phyloP scores from a whole-genome alignment of 805 yeast genomes.

The Pichia rugopelliculosa region DNA sequence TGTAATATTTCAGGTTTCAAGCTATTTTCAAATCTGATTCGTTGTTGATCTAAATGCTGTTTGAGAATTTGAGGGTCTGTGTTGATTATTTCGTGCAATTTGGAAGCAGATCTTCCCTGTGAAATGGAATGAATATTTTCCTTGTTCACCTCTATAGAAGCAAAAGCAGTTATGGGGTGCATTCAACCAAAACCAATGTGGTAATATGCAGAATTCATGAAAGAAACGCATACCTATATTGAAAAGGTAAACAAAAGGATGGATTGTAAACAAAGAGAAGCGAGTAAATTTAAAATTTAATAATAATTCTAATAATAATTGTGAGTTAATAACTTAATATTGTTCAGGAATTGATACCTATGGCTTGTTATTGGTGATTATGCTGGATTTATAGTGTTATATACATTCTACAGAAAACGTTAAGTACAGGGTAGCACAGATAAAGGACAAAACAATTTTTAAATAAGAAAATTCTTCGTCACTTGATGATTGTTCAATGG shows the following conservation, averaged over 20 bases:
- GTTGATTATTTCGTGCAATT: slow-evolving; percentile 40
- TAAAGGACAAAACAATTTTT: too few species aligned
- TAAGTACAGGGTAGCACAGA: too few species aligned
- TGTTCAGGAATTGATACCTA: too few species aligned
- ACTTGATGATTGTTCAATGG: too few species aligned
- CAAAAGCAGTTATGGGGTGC: slow-evolving; percentile 19
- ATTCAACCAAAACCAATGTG: background rate
- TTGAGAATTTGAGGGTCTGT: slow-evolving; percentile 16
- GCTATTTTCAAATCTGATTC: slow-evolving; percentile 42
- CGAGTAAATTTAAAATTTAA: background rate
- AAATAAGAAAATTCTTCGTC: too few species aligned
- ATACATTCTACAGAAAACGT: too few species aligned
- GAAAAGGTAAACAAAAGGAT: background rate
- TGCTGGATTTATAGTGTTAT: too few species aligned
- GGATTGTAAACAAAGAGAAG: background rate
- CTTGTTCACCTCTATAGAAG: slow-evolving; percentile 51
- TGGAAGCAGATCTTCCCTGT: slow-evolving; percentile 62
- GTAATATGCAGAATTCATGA: background rate
- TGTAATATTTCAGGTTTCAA: slow-evolving; percentile 37
- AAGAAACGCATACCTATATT: background rate
- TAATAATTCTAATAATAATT: background rate
- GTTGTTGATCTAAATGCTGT: slow-evolving; percentile 23
- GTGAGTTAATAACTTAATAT: too few species aligned
- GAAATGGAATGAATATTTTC: slow-evolving; percentile 65
- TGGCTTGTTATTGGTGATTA: too few species aligned